phyloP scores from a whole-genome alignment of 306 rosid species.

The Sphenostylis stenocarpa region DNA sequence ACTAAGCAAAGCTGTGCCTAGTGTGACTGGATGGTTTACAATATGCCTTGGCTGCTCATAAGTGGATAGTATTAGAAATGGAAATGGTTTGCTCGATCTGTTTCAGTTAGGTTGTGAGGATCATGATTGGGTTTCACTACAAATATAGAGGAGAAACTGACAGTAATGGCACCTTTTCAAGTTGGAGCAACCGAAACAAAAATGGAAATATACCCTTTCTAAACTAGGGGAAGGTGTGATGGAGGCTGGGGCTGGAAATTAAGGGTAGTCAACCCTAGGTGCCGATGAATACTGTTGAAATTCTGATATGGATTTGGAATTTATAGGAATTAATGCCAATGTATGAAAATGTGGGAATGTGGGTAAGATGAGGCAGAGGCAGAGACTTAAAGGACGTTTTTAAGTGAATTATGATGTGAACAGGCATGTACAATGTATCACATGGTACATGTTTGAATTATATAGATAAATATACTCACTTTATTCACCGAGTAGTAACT shows the following conservation, averaged over 20 bases:
- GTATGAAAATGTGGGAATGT: no score
- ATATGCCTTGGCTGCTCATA: background rate
- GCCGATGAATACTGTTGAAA: slow-evolving; percentile 29
- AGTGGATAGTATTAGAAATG: slow-evolving; percentile 1
- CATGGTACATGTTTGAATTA: no score
- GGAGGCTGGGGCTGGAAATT: slow-evolving; percentile 43
- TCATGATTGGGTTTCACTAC: slow-evolving; percentile 25
- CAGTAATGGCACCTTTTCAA: background rate
- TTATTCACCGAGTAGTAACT: no score
- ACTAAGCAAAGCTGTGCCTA: slow-evolving; percentile 2
- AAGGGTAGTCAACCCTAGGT: slow-evolving; percentile 34
- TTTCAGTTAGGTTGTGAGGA: slow-evolving; percentile 58
- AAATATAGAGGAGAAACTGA: slow-evolving; percentile 34
- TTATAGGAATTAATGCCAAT: background rate
- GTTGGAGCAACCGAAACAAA: slow-evolving; percentile 13
- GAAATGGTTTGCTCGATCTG: slow-evolving; percentile 17
- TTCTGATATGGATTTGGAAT: no score
- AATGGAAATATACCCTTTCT: slow-evolving; percentile 41
- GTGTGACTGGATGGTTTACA: background rate
- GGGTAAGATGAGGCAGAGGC: no score
- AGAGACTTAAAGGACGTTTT: no score
- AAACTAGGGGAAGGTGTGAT: slow-evolving; percentile 50
- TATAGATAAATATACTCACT: no score
- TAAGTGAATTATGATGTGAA: no score
- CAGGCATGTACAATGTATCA: no score